Conservation (phyloP, 176 grass and related monocot species). For the Oryza meyeriana region DNA sequence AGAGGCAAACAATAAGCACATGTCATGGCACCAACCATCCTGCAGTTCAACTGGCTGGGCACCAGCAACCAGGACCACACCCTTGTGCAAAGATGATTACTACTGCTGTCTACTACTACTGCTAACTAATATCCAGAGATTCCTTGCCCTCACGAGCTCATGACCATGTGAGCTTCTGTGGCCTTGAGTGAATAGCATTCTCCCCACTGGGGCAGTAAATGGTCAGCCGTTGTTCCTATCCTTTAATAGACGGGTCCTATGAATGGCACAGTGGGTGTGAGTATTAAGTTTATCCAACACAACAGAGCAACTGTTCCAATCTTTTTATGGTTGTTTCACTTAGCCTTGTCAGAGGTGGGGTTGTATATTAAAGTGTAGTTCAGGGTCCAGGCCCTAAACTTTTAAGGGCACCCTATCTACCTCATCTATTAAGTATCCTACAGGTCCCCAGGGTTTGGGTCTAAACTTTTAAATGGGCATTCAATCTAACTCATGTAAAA, state of each 20-base stretch:
- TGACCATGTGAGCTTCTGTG: conserved; percentile 32
- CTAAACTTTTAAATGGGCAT: background rate
- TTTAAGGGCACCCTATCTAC: background rate
- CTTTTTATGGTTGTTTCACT: conserved; percentile 28
- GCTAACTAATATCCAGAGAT: conserved; percentile 19
- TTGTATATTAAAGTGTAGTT: background rate
- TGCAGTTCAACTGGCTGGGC: conserved; percentile 33
- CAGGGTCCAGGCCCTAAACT: conserved; percentile 22
- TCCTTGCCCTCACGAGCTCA: conserved; percentile 21
- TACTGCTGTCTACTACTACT: background rate
- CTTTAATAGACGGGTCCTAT: conserved; percentile 41
- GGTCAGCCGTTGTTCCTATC: conserved; percentile 33
- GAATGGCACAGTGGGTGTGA: conserved; percentile 29
- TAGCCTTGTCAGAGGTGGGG: conserved; percentile 15
- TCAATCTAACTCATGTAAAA: background rate
- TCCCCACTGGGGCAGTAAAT: background rate
- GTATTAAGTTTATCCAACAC: conserved; percentile 20
- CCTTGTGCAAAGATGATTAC: conserved; percentile 12
- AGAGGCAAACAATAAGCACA: conserved; percentile 22
- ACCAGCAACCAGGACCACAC: conserved; percentile 21
- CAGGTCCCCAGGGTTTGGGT: background rate
- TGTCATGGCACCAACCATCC: conserved; percentile 25
- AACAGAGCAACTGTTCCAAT: conserved; percentile 28
- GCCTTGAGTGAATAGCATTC: conserved; percentile 15
- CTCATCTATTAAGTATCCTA: background rate